phyloP scores from a whole-genome alignment of 352 stramenopile genomes.

The Phytophthora nicotianae region DNA sequence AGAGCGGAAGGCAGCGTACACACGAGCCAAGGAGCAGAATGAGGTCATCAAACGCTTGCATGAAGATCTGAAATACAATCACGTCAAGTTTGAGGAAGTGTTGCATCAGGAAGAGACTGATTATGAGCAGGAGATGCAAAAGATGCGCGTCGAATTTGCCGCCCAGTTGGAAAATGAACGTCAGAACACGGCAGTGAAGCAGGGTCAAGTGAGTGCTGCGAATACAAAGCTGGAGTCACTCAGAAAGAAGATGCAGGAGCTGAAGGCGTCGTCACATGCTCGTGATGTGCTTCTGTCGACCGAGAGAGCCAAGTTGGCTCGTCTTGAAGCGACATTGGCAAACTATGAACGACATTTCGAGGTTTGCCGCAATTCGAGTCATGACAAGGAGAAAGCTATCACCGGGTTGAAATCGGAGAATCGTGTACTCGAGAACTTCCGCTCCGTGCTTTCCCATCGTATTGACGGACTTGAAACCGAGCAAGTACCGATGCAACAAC shows the following conservation, averaged over 20 bases:
- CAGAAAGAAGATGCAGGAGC: conserved; percentile 86
- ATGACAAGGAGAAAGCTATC: conserved; percentile 79
- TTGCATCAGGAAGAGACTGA: conserved; percentile 81
- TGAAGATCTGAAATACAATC: conserved; percentile 86
- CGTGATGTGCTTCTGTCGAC: conserved; percentile 75
- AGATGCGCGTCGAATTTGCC: conserved; percentile 61
- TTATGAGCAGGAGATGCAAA: conserved; percentile 79
- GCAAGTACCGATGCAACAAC: conserved; percentile 72
- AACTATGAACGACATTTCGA: conserved; percentile 84
- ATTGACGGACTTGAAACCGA: conserved; percentile 78
- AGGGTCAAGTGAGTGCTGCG: conserved; percentile 76
- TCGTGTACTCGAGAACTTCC: conserved; percentile 82
- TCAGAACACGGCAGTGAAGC: conserved; percentile 82
- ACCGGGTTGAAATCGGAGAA: conserved; percentile 72
- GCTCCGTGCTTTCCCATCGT: conserved; percentile 75
- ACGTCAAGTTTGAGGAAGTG: conserved; percentile 87
- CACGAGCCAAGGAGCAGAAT: conserved; percentile 78
- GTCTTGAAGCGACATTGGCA: conserved; percentile 64
- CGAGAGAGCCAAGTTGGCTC: conserved; percentile 67
- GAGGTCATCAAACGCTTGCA: conserved; percentile 86
- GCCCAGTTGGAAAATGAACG: conserved; percentile 69
- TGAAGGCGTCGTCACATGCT: conserved; percentile 72
- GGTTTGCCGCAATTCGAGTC: conserved; percentile 60
- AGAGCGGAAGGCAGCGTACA: conserved; percentile 69
- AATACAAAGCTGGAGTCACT: conserved; percentile 85